Evolutionary conservation across 164 flowering plant species (phyloP), one percentile per base, ranked within the genome.

Genomic region (Vitis rotundifolia): DNA sequence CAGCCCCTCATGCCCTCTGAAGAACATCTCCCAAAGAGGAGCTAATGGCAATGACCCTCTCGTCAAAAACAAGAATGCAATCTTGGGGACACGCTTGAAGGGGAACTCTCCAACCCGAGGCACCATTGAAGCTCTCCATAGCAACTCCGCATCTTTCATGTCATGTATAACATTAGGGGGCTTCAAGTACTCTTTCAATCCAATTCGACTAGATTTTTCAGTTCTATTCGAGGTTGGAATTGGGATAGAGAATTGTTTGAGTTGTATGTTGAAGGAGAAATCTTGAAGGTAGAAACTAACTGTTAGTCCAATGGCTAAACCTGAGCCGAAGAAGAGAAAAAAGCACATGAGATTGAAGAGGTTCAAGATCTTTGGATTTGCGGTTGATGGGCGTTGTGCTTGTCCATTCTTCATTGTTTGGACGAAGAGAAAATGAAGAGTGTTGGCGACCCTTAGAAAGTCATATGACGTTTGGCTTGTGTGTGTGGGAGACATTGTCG

Each of bases 11-110:
- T 82, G 76, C 3, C 85, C 85, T 53, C 71, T 73, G 28, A 82
- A 82, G 75, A 82, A 80, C 47, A 16, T 69, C 64, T 82, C 85
- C 85, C 85, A 82, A 10, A 82, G 68, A 1, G 83, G 83, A 16
- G 79, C 77, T 63, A 82, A 37, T 0, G 73, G 55, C 54, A 82
- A 18, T 3, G 55, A 22, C 16, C 85, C 81, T 47, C 53, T 82
- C 1, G 76, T 71, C 73, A 82, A 68, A 59, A 79, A 82, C 81
- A 82, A 12, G 75, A 82, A 82, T 0, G 85, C 85, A 9, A 82
- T 70, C 60, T 80, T 82, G 0, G 77, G 77, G 2, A 28, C 63
- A 2, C 29, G 63, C n/a, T 63, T 55, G 59, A 62, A 75, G 10
- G 82, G 84, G 14, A 9, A 60, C 8, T 57, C 15, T 0, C 26